Conservation (phyloP, 257 asterid genomes). For the Euphrasia confusa region DNA sequence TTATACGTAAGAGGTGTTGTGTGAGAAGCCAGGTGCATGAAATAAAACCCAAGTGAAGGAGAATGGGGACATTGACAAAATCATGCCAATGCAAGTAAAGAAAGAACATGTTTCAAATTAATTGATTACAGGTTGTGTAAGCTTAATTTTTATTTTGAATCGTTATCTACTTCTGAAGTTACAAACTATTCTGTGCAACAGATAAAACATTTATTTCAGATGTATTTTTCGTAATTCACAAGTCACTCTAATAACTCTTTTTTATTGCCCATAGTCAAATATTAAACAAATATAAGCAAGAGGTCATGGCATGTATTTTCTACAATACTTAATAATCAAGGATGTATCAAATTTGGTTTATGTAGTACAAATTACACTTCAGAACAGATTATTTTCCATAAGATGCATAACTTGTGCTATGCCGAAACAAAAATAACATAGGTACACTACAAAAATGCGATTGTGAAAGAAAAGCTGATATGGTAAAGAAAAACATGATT, state of each 20-base stretch:
- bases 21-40: neutral
- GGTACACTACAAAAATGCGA: neutral
- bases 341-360: neutral
- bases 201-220: constrained; percentile 1
- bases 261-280: constrained; percentile 11
- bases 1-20: neutral
- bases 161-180: neutral
- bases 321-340: neutral
- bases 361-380: neutral
- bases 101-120: constrained; percentile 13
- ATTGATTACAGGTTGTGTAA: neutral
- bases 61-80: neutral
- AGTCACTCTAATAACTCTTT: neutral
- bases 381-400: constrained; percentile 3
- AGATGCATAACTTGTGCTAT: neutral
- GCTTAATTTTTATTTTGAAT: constrained; percentile 4
- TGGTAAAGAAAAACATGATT: neutral
- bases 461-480: neutral
- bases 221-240: neutral
- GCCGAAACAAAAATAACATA: constrained; percentile 7
- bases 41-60: constrained; percentile 1
- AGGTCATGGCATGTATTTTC: constrained; percentile 13
- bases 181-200: neutral
- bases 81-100: constrained; percentile 2
- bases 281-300: constrained; percentile 7